A percentile compares a stretch with the other conserved stretches of the same genome.
These are phyloP conservation scores for Miscanthus lutarioriparius DNA, from an alignment of 176 grass and related monocot genomes.

Conservation along the genomic window DNA sequence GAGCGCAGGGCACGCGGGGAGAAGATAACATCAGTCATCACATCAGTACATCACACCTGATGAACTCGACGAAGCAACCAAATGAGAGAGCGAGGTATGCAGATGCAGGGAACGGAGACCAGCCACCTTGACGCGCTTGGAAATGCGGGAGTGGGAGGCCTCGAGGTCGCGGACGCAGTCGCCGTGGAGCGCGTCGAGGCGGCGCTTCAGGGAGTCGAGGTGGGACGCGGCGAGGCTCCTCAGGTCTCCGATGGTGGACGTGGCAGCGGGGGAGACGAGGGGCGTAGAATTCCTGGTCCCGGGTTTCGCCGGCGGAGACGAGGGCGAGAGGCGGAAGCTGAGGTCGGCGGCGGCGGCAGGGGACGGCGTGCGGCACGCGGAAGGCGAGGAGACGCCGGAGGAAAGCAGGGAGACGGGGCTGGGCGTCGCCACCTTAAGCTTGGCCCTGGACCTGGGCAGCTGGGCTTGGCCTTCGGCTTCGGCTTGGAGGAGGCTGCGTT, in stretches of 20 bases:
- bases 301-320: slow-evolving; percentile 16
- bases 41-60: neutral
- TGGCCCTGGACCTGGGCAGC: slow-evolving; percentile 29
- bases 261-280: neutral
- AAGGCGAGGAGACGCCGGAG: slow-evolving; percentile 33
- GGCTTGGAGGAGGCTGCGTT: slow-evolving; percentile 9
- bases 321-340: slow-evolving; percentile 31
- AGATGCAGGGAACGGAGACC: neutral
- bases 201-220: slow-evolving; percentile 56
- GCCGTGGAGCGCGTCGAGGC: slow-evolving; percentile 48
- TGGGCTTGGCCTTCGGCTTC: slow-evolving; percentile 1
- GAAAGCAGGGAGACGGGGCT: slow-evolving; percentile 33
- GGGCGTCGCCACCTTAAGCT: slow-evolving; percentile 24
- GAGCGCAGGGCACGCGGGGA: neutral
- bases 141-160: slow-evolving; percentile 52
- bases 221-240: slow-evolving; percentile 39
- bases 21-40: neutral
- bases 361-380: neutral
- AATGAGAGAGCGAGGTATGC: neutral
- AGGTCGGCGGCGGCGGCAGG: neutral
- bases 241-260: slow-evolving; percentile 46
- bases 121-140: slow-evolving; percentile 69
- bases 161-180: slow-evolving; percentile 38
- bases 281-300: neutral
- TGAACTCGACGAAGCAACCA: neutral